Evolutionary conservation across 2,329 filamentous ascomycete genomes (phyloP), one percentile per base, ranked within the genome.

Genomic region (Sporothrix protearum): DNA sequence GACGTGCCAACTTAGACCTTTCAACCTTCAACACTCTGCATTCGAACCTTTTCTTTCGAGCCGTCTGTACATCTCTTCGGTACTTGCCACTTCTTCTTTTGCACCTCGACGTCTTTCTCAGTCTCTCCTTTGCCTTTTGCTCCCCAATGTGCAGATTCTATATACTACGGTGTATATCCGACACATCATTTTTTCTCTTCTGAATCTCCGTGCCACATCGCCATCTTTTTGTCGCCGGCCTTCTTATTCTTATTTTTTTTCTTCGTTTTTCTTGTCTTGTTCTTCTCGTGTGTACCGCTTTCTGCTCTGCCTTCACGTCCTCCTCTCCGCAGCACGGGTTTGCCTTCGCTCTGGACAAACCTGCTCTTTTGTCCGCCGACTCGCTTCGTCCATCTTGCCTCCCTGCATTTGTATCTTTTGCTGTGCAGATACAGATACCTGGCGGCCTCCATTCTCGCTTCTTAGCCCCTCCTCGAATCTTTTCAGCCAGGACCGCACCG

Each of bases 81-180:
- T n/a, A 12, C 39, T 42, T 12, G 16, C 30, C 19, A 39, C 55
- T 36, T 61, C n/a, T 69, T 28, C 67, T 55, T 55, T 51, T 16
- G 19, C 42, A 19, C 42, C 14, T 47, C 14, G 42, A 47, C n/a
- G 42, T 42, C 67, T 55, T 55, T 61, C 64, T 19, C 64, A 49
- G 19, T 47, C 51, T 25, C 19, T 63, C 61, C 57, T 33, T 47
- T 47, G 8, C 51, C 14, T 47, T 30, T 59, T 22, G 30, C 55
- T 59, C 55, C 12, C 19, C 55, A 47, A 36, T 59, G 55, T 42
- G 59, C 59, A 14, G 59, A 16, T 28, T 64, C 59, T 64, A 19
- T 28, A 64, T 64, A 64, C 59, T 64, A 64, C 59, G 59, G 36
- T 42, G 36, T 64, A 64, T 28, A 64, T 64, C 36, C 59, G 59